These are phyloP conservation scores for Meyerozyma athensensis DNA, from an alignment of 1,139 yeast genomes.

Conservation along the genomic window DNA sequence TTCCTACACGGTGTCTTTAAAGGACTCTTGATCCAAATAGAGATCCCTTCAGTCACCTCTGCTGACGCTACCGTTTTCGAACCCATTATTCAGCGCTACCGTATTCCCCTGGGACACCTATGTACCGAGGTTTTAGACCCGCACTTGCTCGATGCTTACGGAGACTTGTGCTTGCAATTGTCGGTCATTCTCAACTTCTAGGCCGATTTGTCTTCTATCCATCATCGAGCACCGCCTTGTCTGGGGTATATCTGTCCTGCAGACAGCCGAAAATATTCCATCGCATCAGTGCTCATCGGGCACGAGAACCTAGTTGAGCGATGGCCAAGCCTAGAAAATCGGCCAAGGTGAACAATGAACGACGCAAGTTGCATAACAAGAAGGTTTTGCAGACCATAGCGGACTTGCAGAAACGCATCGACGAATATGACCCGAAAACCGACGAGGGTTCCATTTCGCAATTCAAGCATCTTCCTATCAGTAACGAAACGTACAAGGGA, in stretches of 20 bases:
- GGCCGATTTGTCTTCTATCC: conserved; percentile 1
- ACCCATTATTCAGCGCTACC: conserved; percentile 30
- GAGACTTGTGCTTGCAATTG: conserved; percentile 45
- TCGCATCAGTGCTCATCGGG: conserved; percentile 6
- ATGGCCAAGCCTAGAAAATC: conserved; percentile 23
- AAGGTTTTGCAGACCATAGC: conserved; percentile 43
- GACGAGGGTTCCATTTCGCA: conserved; percentile 29
- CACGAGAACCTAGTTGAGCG: not conserved
- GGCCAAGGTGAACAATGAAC: conserved; percentile 16
- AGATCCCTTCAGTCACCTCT: conserved; percentile 15
- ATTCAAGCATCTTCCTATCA: conserved; percentile 71
- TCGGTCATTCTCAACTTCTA: conserved; percentile 41
- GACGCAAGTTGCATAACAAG: conserved; percentile 21
- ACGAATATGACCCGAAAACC: conserved; percentile 44
- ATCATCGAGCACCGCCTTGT: too few relatives aligned
- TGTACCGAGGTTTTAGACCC: conserved; percentile 31
- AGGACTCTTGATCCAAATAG: conserved; percentile 63
- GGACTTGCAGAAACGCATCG: conserved; percentile 42
- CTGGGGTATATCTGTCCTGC: conserved; percentile 5
- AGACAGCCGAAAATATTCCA: conserved; percentile 6
- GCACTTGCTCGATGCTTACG: conserved; percentile 26
- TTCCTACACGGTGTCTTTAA: conserved; percentile 71
- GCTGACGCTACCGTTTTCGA: conserved; percentile 18
- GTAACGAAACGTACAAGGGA: conserved; percentile 64
- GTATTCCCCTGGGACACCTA: conserved; percentile 38